Conservation (phyloP, 1,284 basidiomycete genomes). For the Ceratobasidium sp. region DNA sequence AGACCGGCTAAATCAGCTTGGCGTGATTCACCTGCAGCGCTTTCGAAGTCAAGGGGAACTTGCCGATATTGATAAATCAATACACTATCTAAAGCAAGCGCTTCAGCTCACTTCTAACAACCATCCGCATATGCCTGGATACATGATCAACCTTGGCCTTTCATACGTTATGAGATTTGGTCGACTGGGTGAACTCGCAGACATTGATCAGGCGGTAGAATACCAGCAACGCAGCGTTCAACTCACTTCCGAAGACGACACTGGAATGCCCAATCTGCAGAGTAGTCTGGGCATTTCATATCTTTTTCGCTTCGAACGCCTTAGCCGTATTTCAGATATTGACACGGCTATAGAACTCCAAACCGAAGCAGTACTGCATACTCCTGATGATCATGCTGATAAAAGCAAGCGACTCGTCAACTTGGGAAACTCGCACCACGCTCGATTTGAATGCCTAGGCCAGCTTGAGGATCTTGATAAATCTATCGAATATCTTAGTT, state of each 20-base stretch:
- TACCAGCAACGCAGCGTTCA: neutral
- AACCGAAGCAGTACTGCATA: neutral
- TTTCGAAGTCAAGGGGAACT: neutral
- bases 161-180: neutral
- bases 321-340: neutral
- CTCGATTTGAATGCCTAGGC: too few species aligned
- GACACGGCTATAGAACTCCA: neutral
- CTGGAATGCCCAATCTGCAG: neutral
- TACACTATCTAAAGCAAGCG: neutral
- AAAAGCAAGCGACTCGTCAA: too few species aligned
- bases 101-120: too few species aligned
- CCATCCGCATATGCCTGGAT: neutral
- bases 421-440: too few species aligned
- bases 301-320: neutral
- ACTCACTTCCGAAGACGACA: neutral
- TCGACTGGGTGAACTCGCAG: too few species aligned
- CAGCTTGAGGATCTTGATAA: too few species aligned
- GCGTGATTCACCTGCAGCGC: neutral
- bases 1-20: neutral
- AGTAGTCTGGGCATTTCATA: neutral
- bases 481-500: too few species aligned
- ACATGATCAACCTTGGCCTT: neutral
- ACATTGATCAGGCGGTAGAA: neutral
- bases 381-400: neutral
- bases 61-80: neutral